These are phyloP conservation scores for Salix arbutifolia DNA, from an alignment of 345 rosid genomes.

Conservation along the genomic window DNA sequence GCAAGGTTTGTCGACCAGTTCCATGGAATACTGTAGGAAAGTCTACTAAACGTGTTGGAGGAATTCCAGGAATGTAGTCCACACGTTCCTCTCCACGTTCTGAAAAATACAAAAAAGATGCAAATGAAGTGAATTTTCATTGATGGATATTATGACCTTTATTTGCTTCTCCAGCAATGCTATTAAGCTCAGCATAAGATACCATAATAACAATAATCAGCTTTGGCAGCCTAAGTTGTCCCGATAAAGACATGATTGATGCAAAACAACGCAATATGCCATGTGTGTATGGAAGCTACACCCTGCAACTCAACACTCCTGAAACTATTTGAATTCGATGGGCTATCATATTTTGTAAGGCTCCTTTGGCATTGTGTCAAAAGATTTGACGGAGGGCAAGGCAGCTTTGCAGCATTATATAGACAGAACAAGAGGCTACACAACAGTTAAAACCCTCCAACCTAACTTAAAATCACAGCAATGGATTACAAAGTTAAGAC, in stretches of 20 bases:
- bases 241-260: no score
- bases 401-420: no score
- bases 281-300: neutral
- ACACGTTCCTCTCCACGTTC: constrained; percentile 30
- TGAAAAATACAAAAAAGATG: neutral
- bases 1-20: neutral
- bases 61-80: constrained; percentile 38
- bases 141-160: neutral
- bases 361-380: neutral
- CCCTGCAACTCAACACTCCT: neutral
- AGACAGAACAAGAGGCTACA: no score
- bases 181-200: neutral
- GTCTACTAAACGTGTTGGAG: constrained; percentile 27
- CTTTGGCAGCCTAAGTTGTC: neutral
- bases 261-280: neutral
- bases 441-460: no score
- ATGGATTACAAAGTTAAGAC: no score
- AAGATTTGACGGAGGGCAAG: neutral
- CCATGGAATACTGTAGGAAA: constrained; percentile 13
- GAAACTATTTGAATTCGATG: no score
- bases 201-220: neutral
- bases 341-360: neutral
- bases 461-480: no score
- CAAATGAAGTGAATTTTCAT: neutral
- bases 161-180: neutral